phyloP scores from a whole-genome alignment of 139 green algal genomes.

The Zygnema cylindricum region DNA sequence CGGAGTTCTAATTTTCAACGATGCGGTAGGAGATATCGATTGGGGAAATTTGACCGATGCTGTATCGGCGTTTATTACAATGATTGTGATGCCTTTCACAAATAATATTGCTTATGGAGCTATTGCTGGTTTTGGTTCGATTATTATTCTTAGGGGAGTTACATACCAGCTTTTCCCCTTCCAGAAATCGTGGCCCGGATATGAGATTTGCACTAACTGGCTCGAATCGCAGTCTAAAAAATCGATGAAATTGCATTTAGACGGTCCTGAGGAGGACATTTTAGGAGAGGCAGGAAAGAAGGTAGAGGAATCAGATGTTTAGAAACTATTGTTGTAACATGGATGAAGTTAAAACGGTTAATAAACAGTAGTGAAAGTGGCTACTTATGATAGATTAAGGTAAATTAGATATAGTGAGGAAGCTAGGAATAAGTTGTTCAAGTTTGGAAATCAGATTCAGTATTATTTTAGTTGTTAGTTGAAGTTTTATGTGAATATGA shows the following conservation, averaged over 20 bases:
- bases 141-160: slow-evolving; percentile 28
- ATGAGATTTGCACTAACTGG: slow-evolving; percentile 13
- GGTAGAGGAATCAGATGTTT: too few relatives aligned
- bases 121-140: slow-evolving; percentile 37
- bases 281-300: too few relatives aligned
- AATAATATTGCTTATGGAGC: slow-evolving; percentile 75
- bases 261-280: not conserved
- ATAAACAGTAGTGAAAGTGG: too few relatives aligned
- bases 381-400: too few relatives aligned
- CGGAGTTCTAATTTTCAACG: slow-evolving; percentile 68
- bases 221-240: slow-evolving; percentile 14
- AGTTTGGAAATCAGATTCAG: too few relatives aligned
- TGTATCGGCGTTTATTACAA: slow-evolving; percentile 81
- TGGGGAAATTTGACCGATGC: slow-evolving; percentile 69
- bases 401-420: too few relatives aligned
- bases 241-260: slow-evolving; percentile 35
- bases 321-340: too few relatives aligned
- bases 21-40: slow-evolving; percentile 64
- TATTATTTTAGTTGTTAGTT: too few relatives aligned
- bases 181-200: slow-evolving; percentile 21
- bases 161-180: slow-evolving; percentile 25
- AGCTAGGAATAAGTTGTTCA: too few relatives aligned
- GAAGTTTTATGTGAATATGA: too few relatives aligned
- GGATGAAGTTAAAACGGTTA: too few relatives aligned
- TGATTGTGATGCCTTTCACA: slow-evolving; percentile 81